Percentiles rank a stretch among this genome's conserved stretches.
Evolutionary conservation across 257 asterid genomes (phyloP).

Genomic region (Linaria vulgaris): DNA sequence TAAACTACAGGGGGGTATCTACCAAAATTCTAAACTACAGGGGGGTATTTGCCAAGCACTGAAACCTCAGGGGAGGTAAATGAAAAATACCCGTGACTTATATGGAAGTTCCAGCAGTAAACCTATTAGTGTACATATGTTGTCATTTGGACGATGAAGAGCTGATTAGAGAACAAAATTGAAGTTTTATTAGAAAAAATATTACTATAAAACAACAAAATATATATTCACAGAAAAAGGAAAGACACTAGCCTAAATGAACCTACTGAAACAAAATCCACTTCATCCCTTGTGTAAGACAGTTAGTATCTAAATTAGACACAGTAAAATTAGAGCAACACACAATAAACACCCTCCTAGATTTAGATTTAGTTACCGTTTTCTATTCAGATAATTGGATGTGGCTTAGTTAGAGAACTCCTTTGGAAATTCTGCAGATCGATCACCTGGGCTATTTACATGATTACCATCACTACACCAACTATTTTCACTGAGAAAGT

Average conservation of each 20-base stretch:
- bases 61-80: too few species aligned
- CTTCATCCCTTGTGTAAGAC: conserved; percentile 18
- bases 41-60: too few species aligned
- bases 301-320: too few species aligned
- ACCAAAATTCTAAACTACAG: too few species aligned
- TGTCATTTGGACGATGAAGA: not conserved
- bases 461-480: conserved; percentile 33
- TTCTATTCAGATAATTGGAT: conserved; percentile 27
- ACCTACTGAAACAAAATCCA: conserved; percentile 24
- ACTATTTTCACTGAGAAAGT: conserved; percentile 55
- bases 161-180: conserved; percentile 27
- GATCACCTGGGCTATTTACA: conserved; percentile 18
- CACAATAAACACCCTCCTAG: conserved; percentile 24
- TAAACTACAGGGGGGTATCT: too few species aligned
- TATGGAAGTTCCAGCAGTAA: conserved; percentile 58
- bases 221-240: conserved; percentile 35
- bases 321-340: too few species aligned
- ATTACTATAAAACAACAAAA: conserved; percentile 30
- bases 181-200: conserved; percentile 25
- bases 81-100: conserved; percentile 36
- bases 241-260: conserved; percentile 28
- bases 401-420: conserved; percentile 15
- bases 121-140: conserved; percentile 31
- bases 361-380: conserved; percentile 15
- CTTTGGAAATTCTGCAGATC: conserved; percentile 7